These are phyloP conservation scores for Moesziomyces globuligerus DNA, from an alignment of 1,284 basidiomycete genomes.

Conservation along the genomic window DNA sequence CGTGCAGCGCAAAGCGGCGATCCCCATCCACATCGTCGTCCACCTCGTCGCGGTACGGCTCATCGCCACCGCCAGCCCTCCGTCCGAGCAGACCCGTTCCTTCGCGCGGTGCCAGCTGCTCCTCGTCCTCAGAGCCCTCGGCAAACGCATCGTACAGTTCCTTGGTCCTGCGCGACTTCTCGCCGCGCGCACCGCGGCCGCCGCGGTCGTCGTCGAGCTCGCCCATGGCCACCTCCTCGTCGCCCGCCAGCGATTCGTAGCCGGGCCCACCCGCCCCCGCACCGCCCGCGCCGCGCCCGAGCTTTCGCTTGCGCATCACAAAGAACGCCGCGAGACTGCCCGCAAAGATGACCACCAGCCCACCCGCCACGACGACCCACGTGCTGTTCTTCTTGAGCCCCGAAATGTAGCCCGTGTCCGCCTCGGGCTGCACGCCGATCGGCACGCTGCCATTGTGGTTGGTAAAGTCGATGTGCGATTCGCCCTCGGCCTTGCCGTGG, in stretches of 20 bases:
- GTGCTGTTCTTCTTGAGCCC: slow-evolving; percentile 79
- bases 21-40: slow-evolving; percentile 34
- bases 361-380: slow-evolving; percentile 84
- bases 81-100: slow-evolving; percentile 19
- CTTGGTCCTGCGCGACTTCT: slow-evolving; percentile 55
- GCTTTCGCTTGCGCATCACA: slow-evolving; percentile 73
- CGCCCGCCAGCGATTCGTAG: slow-evolving; percentile 76
- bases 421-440: slow-evolving; percentile 62
- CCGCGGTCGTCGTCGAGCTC: slow-evolving; percentile 53
- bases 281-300: slow-evolving; percentile 63
- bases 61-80: slow-evolving; percentile 4
- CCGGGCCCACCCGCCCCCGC: slow-evolving; percentile 65
- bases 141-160: slow-evolving; percentile 69
- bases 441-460: slow-evolving; percentile 62
- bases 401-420: slow-evolving; percentile 86
- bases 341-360: slow-evolving; percentile 77
- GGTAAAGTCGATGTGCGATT: slow-evolving; percentile 66
- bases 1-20: slow-evolving; percentile 29
- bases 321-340: slow-evolving; percentile 74
- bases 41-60: slow-evolving; percentile 38
- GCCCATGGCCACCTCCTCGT: slow-evolving; percentile 73
- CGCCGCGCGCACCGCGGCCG: slow-evolving; percentile 16
- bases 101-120: slow-evolving; percentile 5
- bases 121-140: slow-evolving; percentile 65
- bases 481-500: slow-evolving; percentile 72